A percentile compares a stretch with the other conserved stretches of the same genome.
Conservation (phyloP, 306 rosid species). For the Vigna nakashimae region DNA sequence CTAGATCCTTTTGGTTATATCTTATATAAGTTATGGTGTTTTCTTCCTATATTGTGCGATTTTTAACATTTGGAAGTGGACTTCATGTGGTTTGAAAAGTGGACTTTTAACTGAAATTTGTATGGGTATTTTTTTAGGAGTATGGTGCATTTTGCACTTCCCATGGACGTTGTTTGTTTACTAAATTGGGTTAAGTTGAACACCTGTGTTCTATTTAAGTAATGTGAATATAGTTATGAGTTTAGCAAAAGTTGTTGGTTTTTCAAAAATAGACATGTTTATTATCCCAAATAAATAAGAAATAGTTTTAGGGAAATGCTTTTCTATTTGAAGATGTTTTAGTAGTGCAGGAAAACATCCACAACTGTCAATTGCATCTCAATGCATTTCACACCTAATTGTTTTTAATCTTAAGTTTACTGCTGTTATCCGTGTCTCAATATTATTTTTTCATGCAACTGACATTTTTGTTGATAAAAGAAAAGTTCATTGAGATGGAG, state of each 20-base stretch:
- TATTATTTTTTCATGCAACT: background rate
- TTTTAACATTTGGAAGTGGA: constrained; percentile 25
- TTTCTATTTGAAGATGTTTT: constrained; percentile 7
- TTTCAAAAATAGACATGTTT: constrained; percentile 14
- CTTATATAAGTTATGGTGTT: background rate
- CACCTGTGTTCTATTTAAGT: constrained; percentile 13
- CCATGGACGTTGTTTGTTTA: background rate
- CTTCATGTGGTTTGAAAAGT: constrained; percentile 1
- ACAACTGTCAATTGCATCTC: constrained; percentile 29
- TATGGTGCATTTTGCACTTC: background rate
- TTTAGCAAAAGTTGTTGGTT: constrained; percentile 15
- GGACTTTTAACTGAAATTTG: background rate
- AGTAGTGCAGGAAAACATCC: constrained; percentile 19
- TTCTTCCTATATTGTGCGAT: constrained; percentile 37
- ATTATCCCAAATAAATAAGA: background rate
- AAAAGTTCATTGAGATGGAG: background rate
- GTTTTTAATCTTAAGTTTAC: background rate
- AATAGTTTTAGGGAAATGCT: background rate
- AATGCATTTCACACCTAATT: constrained; percentile 6
- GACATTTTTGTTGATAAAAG: background rate
- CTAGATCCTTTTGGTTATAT: constrained; percentile 25
- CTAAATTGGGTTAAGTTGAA: constrained; percentile 26
- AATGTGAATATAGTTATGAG: constrained; percentile 15
- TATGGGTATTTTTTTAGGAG: constrained; percentile 19
- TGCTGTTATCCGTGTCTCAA: background rate